phyloP scores from a whole-genome alignment of 768 basidiomycete species.

The Hericium rajendrae region DNA sequence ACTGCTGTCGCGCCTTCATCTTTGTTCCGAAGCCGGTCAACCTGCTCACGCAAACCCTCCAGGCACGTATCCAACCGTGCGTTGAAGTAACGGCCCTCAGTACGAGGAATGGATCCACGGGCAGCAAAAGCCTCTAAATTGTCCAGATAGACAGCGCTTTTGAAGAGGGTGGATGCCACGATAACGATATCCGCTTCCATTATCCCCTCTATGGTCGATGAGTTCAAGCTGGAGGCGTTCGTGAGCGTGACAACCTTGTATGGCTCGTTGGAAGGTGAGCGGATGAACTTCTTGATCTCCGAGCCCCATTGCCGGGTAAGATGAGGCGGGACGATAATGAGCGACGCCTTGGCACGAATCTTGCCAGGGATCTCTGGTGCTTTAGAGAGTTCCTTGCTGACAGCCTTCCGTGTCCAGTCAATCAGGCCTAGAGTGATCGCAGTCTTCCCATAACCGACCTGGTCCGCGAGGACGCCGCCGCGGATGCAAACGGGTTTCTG shows the following conservation, averaged over 20 bases:
- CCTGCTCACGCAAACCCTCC: slow-evolving; percentile 50
- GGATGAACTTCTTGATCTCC: slow-evolving; percentile 75
- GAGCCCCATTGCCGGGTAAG: slow-evolving; percentile 84
- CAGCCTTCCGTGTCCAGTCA: slow-evolving; percentile 52
- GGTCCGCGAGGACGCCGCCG: slow-evolving; percentile 90
- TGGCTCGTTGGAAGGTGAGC: slow-evolving; percentile 23
- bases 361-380: slow-evolving; percentile 44
- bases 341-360: slow-evolving; percentile 70
- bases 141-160: slow-evolving; percentile 64
- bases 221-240: slow-evolving; percentile 62
- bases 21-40: slow-evolving; percentile 55
- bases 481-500: slow-evolving; percentile 64
- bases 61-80: slow-evolving; percentile 63
- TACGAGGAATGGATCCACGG: slow-evolving; percentile 51
- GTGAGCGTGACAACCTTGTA: slow-evolving; percentile 61
- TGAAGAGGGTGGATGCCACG: slow-evolving; percentile 80
- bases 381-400: slow-evolving; percentile 48
- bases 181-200: slow-evolving; percentile 80
- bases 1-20: slow-evolving; percentile 59
- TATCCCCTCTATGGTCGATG: slow-evolving; percentile 60
- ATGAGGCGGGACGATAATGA: slow-evolving; percentile 85
- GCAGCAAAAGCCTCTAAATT: slow-evolving; percentile 66
- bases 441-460: slow-evolving; percentile 96
- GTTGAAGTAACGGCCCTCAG: slow-evolving; percentile 85
- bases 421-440: slow-evolving; percentile 89